These are phyloP conservation scores for Trifolium subterraneum DNA, from an alignment of 306 rosid species.

Conservation along the genomic window DNA sequence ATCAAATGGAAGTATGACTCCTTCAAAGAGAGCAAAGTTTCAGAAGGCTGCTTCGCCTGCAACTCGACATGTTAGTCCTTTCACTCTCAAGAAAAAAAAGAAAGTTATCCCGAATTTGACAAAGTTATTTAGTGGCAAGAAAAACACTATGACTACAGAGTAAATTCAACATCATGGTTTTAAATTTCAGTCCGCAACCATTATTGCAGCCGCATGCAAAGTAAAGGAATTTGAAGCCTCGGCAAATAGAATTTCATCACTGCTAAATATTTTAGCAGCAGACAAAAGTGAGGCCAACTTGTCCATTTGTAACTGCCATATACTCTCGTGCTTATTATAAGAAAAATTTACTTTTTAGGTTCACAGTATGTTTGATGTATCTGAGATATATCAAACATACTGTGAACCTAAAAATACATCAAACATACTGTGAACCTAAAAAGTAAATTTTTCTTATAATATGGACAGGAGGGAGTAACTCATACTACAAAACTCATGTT, in stretches of 20 bases:
- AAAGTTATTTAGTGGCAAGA: conserved; percentile 64
- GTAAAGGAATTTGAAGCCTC: not conserved
- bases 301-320: not conserved
- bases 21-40: conserved; percentile 51
- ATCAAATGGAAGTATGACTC: conserved; percentile 51
- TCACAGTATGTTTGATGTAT: no score
- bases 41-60: conserved; percentile 68
- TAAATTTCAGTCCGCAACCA: not conserved
- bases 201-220: not conserved
- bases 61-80: conserved; percentile 52
- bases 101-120: conserved; percentile 70
- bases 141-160: conserved; percentile 11
- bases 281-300: conserved; percentile 39
- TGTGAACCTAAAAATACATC: no score
- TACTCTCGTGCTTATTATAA: no score
- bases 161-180: not conserved
- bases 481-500: not conserved
- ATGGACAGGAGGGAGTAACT: not conserved
- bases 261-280: conserved; percentile 18
- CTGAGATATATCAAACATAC: no score
- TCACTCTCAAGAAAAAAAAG: conserved; percentile 66
- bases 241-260: not conserved
- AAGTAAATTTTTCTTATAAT: no score
- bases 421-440: no score
- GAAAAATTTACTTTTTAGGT: no score